Evolutionary conservation across 805 yeast species (phyloP), one percentile per base, ranked within the genome.

Genomic region (Saturnispora dispora): DNA sequence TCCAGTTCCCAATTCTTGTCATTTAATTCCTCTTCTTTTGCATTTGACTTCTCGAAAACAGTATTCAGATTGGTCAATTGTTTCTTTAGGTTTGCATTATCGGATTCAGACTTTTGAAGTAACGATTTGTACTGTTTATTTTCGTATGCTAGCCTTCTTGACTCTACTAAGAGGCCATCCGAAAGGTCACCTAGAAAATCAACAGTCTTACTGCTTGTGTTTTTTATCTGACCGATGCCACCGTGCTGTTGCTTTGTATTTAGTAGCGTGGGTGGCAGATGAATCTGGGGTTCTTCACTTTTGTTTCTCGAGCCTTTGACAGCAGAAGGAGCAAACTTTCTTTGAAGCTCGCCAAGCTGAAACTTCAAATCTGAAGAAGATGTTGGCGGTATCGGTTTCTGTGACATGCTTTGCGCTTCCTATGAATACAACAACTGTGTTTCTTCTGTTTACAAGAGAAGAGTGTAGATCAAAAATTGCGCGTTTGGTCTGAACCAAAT

Each of bases 1-100:
- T 83, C 86, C 50, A 85, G 69, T 58, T 83, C 86, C 88, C 88
- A 82, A 60, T 82, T 83, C 45, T 74, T 69, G 59, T 83, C 88
- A 60, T 77, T 79, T 47, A 77, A 68, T 7, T 70, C 65, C 47
- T 74, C 74, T 61, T 81, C 83, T 52, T 67, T 67, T 9, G 64
- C 63, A 51, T 62, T 69, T 42, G 71, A 60, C 42, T 61, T 60
- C 28, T 62, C 63, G 52, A 67, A 66, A 18, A 68, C 54, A 17
- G 63, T 44, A 15, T 60, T 49, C 63, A 71, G 54, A 60, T 73
- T 60, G 63, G 65, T 55, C 63, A 72, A 46, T 64, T 65, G 58
- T 37, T 68, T 69, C 46, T 70, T 67, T 49, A 62, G 65, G 5
- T 62, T 63, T 13, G 69, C 69, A 41, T 70, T 64, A 47, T 78